Evolutionary conservation across 225 moss, liverwort and hornwort species (phyloP), one percentile per base, ranked within the genome.

Genomic region (Asterella californica): DNA sequence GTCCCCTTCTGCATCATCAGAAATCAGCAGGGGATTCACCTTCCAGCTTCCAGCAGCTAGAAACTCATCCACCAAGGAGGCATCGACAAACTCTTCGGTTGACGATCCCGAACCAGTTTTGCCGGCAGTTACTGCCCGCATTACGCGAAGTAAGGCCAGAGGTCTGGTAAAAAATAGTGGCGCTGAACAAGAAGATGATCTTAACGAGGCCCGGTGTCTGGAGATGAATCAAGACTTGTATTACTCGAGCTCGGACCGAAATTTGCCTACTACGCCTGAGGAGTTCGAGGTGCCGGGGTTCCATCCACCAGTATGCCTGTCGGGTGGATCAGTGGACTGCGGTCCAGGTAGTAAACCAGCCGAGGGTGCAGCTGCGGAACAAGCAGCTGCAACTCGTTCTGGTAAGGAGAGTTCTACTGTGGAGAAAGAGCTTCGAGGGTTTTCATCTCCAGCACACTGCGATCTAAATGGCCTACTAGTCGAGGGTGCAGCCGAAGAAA

Each of bases 121-220:
- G 59, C 76, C 36, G 21, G 24, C 37, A 60, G n/a, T 46, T 76
- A 27, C 63, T 10, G 36, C 66, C 29, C 78, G 78, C 9, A 30
- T 64, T 14, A 64, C 78, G 25, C 63, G 78, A 64, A 64, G 78
- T 48, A 78, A 78, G 49, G 27, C 64, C 2, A 66, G 15, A 42
- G 64, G 9, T 9, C 34, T 78, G 64, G 78, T 57, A 10, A 38
- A 48, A 19, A 42, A 18, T 21, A 60, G 59, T 54, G 34, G 9
- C 11, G 18, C 53, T 8, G 52, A 50, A 37, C 59, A 59, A 38
- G 25, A 25, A 22, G 52, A 37, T 7, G 75, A n/a, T 42, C 7
- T 42, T 2, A 29, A 9, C 27, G 9, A 32, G 29, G 24, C 69
- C 38, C 22, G n/a, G 49, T 72, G 25, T 10, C 8, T 12, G 14